Base-by-base conservation (phyloP, 495 filamentous ascomycete species). In the Aspergillus conjunctus region DNA sequence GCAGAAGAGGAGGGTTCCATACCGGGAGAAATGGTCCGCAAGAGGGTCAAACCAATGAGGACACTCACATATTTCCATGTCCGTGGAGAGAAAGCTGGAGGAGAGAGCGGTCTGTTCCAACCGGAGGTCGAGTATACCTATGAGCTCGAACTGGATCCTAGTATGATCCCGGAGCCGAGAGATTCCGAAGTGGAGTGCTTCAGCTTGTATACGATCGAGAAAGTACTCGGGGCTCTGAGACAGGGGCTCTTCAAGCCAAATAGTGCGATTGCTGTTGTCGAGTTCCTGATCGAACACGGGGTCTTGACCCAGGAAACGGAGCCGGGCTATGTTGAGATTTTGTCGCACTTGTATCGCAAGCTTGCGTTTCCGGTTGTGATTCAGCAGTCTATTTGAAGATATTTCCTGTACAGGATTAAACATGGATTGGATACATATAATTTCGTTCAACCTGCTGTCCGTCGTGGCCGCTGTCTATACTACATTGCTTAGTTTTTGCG, bases 201-300 rank as follows among this genome's bases (percentile, higher is more conserved):
- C 62, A 66, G 64, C 11, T 63, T 81, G 31, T 81, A 80, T 79
- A 63, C 55, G 7, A 65, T 83, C 1, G 75, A 76, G 0, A 74
- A 86, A 22, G 75, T 87, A 1, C 68, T 71, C 51, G 57, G 56
- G 20, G 77, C 76, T 0, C 61, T 87, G 56, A 39, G 66, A 30
- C 56, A 57, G 2, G 68, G 73, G 14, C 76, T 83, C 68, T 87
- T 87, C 67, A 87, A 85, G 67, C 73, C 78, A 1, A 81, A 81
- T 60, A 76, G 77, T 58, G 79, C 74, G 11, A 61, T 77, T 6
- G 79, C 82, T 33, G 56, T 82, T 48, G 63, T 87, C 12, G 80
- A 81, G 37, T 85, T 85, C 66, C 78, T 87, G 21, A 71, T 87
- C 33, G 62, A 80, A 33, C 83, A 86, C 68, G 81, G 83, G 0